phyloP scores from a whole-genome alignment of 768 basidiomycete genomes.

The Naganishia antarctica region DNA sequence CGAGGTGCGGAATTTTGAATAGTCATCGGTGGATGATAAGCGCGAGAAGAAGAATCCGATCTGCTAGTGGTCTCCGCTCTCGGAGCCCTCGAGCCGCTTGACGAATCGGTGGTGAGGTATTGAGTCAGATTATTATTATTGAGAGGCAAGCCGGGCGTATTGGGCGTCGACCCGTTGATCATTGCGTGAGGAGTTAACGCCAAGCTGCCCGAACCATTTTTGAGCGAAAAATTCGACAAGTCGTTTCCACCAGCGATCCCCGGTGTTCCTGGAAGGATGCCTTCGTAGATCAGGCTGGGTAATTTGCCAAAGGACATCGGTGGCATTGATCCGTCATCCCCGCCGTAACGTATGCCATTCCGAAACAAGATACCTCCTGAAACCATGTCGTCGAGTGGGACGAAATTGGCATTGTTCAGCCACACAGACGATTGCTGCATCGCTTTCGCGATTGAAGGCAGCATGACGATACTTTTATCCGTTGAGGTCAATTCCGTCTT shows the following conservation, averaged over 20 bases:
- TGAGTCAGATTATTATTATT: not conserved
- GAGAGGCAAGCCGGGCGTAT: not conserved
- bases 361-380: conserved; percentile 15
- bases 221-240: conserved; percentile 17
- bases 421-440: conserved; percentile 26
- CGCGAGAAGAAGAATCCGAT: not conserved
- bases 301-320: conserved; percentile 25
- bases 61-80: not conserved
- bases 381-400: not conserved
- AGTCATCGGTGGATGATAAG: not conserved
- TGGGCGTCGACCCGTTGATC: not conserved
- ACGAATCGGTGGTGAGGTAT: not conserved
- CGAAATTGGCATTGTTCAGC: conserved; percentile 8
- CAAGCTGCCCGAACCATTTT: not conserved
- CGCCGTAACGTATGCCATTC: conserved; percentile 27
- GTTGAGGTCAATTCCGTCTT: not conserved
- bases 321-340: conserved; percentile 22
- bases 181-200: conserved; percentile 2
- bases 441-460: conserved; percentile 21
- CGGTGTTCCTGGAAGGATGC: conserved; percentile 22
- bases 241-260: conserved; percentile 4
- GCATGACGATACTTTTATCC: not conserved
- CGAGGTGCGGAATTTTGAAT: not conserved
- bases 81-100: not conserved
- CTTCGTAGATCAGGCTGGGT: conserved; percentile 24